A percentile compares a stretch with the other conserved stretches of the same genome.
phyloP scores from a whole-genome alignment of 768 basidiomycete genomes.

The Hygrophorus russula region DNA sequence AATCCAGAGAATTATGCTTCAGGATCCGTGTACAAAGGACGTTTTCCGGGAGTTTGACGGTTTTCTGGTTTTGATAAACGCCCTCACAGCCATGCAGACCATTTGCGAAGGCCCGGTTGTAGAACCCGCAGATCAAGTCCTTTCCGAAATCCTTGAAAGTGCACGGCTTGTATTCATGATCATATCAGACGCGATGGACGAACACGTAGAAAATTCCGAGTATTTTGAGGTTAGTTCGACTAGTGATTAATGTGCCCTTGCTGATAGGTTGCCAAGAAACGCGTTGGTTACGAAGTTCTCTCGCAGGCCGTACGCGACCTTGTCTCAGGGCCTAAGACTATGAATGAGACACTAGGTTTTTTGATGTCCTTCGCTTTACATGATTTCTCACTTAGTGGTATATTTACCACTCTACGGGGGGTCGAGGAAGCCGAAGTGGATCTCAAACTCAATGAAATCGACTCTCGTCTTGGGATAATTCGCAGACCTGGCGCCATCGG shows the following conservation, averaged over 20 bases:
- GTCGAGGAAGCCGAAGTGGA: constrained; percentile 23
- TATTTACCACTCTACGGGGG: constrained; percentile 40
- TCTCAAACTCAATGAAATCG: constrained; percentile 28
- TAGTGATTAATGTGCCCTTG: neutral
- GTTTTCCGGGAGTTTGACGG: constrained; percentile 78
- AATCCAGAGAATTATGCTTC: constrained; percentile 55
- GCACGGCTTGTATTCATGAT: constrained; percentile 54
- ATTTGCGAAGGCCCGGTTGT: constrained; percentile 18
- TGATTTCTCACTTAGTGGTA: constrained; percentile 44
- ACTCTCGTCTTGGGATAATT: constrained; percentile 37
- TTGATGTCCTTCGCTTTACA: constrained; percentile 57
- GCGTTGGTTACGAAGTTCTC: constrained; percentile 58
- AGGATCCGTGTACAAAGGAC: constrained; percentile 56
- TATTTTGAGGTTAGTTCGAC: constrained; percentile 53
- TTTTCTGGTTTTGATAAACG: constrained; percentile 63
- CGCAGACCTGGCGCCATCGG: constrained; percentile 48
- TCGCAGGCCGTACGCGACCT: constrained; percentile 47
- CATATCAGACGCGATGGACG: constrained; percentile 50
- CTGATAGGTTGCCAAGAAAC: constrained; percentile 21
- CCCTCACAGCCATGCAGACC: constrained; percentile 48
- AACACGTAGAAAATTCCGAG: constrained; percentile 40
- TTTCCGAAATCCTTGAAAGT: constrained; percentile 35
- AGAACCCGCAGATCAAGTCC: constrained; percentile 26
- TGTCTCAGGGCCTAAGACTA: constrained; percentile 31
- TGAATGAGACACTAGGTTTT: constrained; percentile 51